Evolutionary conservation across 331 rosid species (phyloP).

Genomic region (Cucumis variabilis): DNA sequence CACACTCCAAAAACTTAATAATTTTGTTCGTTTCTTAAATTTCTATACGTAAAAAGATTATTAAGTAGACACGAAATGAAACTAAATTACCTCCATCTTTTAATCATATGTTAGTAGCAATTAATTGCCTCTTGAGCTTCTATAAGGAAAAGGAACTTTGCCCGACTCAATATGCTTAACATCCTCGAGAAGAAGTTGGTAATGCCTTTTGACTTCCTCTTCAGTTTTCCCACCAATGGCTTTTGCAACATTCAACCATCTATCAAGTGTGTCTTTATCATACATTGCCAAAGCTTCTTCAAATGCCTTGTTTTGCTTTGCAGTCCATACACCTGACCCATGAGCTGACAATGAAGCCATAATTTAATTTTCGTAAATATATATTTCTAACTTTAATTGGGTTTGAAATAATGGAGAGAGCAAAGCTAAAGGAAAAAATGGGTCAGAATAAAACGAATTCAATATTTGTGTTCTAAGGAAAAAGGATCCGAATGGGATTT

Average conservation of each 20-base stretch:
- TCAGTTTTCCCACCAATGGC: constrained; percentile 30
- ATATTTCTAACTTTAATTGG: background rate
- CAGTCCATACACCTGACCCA: constrained; percentile 21
- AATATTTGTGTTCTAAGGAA: background rate
- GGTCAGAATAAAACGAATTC: background rate
- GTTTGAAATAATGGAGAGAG: background rate
- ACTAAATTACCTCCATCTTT: background rate
- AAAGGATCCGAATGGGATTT: background rate
- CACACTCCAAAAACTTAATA: no score
- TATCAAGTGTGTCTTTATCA: constrained; percentile 31
- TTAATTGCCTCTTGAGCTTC: background rate
- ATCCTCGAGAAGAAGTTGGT: constrained; percentile 26
- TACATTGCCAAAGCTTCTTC: constrained; percentile 33
- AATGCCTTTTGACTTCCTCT: constrained; percentile 32
- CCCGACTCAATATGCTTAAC: constrained; percentile 33
- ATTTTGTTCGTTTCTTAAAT: no score
- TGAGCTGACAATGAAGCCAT: constrained; percentile 35
- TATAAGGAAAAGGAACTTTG: constrained; percentile 30
- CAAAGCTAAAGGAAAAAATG: background rate
- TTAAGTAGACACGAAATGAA: background rate
- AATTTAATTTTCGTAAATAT: background rate
- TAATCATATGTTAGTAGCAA: background rate
- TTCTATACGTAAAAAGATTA: no score
- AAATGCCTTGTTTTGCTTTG: constrained; percentile 33
- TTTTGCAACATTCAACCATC: constrained; percentile 33